Evolutionary conservation across 2,329 filamentous ascomycete species (phyloP), one percentile per base, ranked within the genome.

Genomic region (Monascus ruber): DNA sequence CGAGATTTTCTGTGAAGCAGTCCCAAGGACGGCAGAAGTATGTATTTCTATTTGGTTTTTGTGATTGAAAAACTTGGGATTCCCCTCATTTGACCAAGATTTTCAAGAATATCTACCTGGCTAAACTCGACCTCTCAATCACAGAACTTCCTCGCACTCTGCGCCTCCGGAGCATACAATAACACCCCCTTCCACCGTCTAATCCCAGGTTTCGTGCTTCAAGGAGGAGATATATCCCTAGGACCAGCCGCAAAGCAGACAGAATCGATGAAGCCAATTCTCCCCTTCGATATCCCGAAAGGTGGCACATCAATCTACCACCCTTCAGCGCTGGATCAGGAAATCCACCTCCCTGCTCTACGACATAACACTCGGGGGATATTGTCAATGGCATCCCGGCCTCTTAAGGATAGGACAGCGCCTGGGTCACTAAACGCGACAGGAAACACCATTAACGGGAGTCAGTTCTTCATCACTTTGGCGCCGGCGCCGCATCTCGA

Each of bases 1-100:
- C 53, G 91, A 96, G 64, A 72, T 98, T 49, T 96, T 95, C 68
- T 96, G 89, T 69, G 86, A 95, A 62, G 81, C 84, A 51, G 86
- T 94, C 27, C 91, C 91, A 46, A 88, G 89, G 62, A 94, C 91
- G 0, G 83, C 87, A 46, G 85, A 94, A 68, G 82, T 82, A 67
- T 40, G 66, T 27, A 10, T 37, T 31, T 29, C 24, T 33, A 29
- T 26, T 29, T 26, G 5, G 6, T 6, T 24, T 33, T 17, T 27
- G 27, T 24, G 11, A 4, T 34, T 7, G n/a, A 7, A 34, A 34
- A 31, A 34, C 9, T 33, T 25, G 5, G 25, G 2, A 4, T 5
- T 27, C 26, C 24, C 3, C 29, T 31, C n/a, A 31, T 31, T 31
- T 31, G 29, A 31, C n/a, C 29, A 31, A 31, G 11, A 2, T 35